Percentiles rank a stretch among this genome's conserved stretches.
These are phyloP conservation scores for Comarum palustre DNA, from an alignment of 306 rosid genomes.

Conservation along the genomic window DNA sequence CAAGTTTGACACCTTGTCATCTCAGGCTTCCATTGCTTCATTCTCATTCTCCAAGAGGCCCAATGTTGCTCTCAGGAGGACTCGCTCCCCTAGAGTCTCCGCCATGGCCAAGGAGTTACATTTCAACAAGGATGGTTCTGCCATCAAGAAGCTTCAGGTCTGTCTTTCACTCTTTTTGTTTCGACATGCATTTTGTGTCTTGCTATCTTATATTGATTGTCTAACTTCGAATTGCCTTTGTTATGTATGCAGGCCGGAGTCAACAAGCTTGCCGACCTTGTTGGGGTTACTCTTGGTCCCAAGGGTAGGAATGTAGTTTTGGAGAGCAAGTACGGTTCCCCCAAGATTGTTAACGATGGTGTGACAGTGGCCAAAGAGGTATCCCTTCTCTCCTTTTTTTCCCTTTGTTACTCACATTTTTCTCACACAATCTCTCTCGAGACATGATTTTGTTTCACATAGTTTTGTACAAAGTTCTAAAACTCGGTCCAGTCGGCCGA, in stretches of 20 bases:
- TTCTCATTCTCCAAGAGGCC: slow-evolving; percentile 45
- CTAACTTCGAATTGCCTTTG: not conserved
- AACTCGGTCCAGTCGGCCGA: no score
- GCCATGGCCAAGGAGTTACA: slow-evolving; percentile 98
- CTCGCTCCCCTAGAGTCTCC: slow-evolving; percentile 44
- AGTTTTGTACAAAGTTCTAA: no score
- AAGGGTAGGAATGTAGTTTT: slow-evolving; percentile 97
- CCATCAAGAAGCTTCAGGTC: slow-evolving; percentile 82
- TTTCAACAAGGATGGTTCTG: slow-evolving; percentile 88
- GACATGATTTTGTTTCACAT: not conserved
- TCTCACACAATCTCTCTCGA: not conserved
- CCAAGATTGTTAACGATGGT: slow-evolving; percentile 95
- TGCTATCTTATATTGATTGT: not conserved
- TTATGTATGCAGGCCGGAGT: slow-evolving; percentile 66
- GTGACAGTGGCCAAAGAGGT: slow-evolving; percentile 99
- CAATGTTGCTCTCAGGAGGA: slow-evolving; percentile 35
- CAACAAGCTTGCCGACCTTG: slow-evolving; percentile 96
- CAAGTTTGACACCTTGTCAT: slow-evolving; percentile 52
- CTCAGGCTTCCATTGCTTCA: slow-evolving; percentile 64
- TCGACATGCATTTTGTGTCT: not conserved
- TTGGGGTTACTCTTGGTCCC: slow-evolving; percentile 98
- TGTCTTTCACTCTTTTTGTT: not conserved
- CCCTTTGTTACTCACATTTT: not conserved
- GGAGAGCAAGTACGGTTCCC: slow-evolving; percentile 98
- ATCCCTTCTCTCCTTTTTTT: not conserved